Conservation (phyloP, 805 yeast genomes). For the Cyberlindnera petersonii region DNA sequence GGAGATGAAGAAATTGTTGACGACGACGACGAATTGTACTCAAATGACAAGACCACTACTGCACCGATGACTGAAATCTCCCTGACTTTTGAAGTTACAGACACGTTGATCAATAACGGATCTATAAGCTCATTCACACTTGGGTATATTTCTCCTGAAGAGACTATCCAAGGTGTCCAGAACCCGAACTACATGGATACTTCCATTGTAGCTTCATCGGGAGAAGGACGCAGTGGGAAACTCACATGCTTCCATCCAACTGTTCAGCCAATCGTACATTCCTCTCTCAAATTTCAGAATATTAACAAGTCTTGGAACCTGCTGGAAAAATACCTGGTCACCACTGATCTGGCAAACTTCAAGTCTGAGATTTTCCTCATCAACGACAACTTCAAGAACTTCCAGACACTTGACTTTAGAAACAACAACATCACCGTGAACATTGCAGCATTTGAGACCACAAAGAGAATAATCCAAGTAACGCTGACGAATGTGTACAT, state of each 20-base stretch:
- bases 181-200: conserved; percentile 67
- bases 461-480: conserved; percentile 66
- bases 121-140: conserved; percentile 67
- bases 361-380: conserved; percentile 69
- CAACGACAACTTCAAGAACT: conserved; percentile 55
- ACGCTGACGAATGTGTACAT: conserved; percentile 61
- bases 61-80: conserved; percentile 24
- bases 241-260: conserved; percentile 63
- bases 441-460: conserved; percentile 54
- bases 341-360: conserved; percentile 61
- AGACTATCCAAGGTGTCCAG: conserved; percentile 53
- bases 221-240: conserved; percentile 51
- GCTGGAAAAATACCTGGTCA: conserved; percentile 56
- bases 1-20: conserved; percentile 45
- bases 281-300: conserved; percentile 68
- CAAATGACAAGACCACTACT: conserved; percentile 31
- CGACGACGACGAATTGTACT: conserved; percentile 42
- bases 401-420: conserved; percentile 59
- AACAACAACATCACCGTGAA: conserved; percentile 61
- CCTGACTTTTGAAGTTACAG: conserved; percentile 44
- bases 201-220: conserved; percentile 68
- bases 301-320: conserved; percentile 76
- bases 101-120: conserved; percentile 60
- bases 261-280: conserved; percentile 61
- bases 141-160: conserved; percentile 55